Percentiles rank a stretch among this genome's conserved stretches.
Evolutionary conservation across 148 eudicot genomes (phyloP).

Genomic region (Rhododendron ferrugineum): DNA sequence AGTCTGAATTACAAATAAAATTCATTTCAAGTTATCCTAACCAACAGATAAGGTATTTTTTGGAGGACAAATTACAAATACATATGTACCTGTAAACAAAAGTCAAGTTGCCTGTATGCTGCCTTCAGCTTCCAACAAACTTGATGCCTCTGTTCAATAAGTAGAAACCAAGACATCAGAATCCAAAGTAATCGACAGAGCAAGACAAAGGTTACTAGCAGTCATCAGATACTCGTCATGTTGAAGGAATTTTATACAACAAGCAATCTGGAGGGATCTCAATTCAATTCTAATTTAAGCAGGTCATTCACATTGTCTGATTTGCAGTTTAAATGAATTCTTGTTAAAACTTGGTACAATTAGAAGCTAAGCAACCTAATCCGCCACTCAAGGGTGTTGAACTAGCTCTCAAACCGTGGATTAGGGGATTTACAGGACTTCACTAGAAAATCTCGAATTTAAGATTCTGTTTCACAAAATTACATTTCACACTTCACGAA

Average conservation of each 20-base stretch:
- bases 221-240: conserved; percentile 53
- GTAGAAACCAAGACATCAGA: conserved; percentile 7
- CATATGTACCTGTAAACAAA: conserved; percentile 67
- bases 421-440: too few species aligned
- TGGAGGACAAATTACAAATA: background rate
- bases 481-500: too few species aligned
- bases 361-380: too few species aligned
- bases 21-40: too few species aligned
- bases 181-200: background rate
- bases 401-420: too few species aligned
- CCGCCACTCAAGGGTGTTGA: too few species aligned
- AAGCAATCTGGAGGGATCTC: conserved; percentile 63
- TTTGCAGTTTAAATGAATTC: too few species aligned
- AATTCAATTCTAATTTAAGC: conserved; percentile 53
- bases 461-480: too few species aligned
- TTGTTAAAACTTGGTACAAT: too few species aligned
- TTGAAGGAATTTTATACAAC: conserved; percentile 86
- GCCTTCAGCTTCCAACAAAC: conserved; percentile 86
- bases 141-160: conserved; percentile 92
- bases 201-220: conserved; percentile 3
- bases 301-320: conserved; percentile 48
- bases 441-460: too few species aligned
- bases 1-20: too few species aligned
- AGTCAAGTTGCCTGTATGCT: conserved; percentile 91
- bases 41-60: background rate